Percentiles rank a stretch among this genome's conserved stretches.
Evolutionary conservation across 78 protist species (phyloP).

Genomic region (Dictyostelium firmibasis): DNA sequence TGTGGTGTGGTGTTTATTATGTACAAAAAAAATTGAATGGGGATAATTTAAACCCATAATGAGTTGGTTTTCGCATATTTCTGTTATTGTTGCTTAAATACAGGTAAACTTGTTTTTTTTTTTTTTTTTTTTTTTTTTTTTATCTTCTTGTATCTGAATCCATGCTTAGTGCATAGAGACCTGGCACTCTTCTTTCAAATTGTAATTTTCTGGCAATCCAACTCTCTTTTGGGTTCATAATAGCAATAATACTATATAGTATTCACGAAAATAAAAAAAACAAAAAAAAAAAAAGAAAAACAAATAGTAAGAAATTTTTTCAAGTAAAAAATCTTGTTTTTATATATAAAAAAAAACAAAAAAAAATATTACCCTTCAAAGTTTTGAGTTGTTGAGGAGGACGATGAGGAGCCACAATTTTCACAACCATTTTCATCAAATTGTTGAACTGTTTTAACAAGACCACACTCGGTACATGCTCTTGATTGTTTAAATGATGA

Average conservation of each 20-base stretch:
- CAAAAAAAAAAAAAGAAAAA: neutral
- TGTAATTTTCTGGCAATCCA: conserved; percentile 54
- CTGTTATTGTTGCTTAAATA: no score
- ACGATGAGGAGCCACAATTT: conserved; percentile 16
- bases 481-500: conserved; percentile 18
- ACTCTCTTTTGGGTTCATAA: conserved; percentile 58
- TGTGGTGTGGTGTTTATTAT: neutral
- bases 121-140: neutral
- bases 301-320: neutral
- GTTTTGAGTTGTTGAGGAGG: conserved; percentile 21
- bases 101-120: neutral
- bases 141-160: neutral
- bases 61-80: neutral
- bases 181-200: conserved; percentile 32
- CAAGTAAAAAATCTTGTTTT: no score
- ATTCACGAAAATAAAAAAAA: neutral
- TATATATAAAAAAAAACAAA: neutral
- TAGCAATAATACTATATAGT: conserved; percentile 39
- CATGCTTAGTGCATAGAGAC: conserved; percentile 40
- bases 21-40: neutral
- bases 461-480: conserved; percentile 49
- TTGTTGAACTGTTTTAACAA: conserved; percentile 40
- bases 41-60: neutral
- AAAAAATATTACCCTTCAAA: conserved; percentile 70
- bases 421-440: conserved; percentile 64